Conservation (phyloP, 139 green algal species). For the Micractinium sp. region DNA sequence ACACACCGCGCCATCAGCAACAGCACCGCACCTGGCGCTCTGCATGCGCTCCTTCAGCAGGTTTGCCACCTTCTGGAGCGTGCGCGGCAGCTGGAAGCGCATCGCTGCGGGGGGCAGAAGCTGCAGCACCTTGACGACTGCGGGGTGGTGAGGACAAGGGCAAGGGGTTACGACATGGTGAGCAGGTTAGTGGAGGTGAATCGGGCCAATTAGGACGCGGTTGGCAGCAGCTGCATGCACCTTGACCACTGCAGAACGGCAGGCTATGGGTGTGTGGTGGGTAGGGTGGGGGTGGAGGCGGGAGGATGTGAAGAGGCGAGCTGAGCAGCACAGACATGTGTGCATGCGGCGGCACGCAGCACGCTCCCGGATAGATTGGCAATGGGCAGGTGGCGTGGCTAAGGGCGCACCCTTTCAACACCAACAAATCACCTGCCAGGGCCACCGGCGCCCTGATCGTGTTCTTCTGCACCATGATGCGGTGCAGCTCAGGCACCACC, state of each 20-base stretch:
- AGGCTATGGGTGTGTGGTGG: not conserved
- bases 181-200: not conserved
- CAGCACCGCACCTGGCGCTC: constrained; percentile 62
- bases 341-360: not conserved
- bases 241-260: not conserved
- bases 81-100: constrained; percentile 67
- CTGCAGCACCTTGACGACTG: constrained; percentile 80
- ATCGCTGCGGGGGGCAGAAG: constrained; percentile 75
- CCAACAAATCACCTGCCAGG: constrained; percentile 52
- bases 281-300: too few relatives aligned
- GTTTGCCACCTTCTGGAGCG: constrained; percentile 75
- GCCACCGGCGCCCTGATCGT: constrained; percentile 76
- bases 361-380: too few relatives aligned
- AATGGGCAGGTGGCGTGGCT: too few relatives aligned
- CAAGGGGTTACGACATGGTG: not conserved
- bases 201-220: not conserved
- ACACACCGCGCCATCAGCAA: too few relatives aligned
- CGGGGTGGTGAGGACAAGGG: not conserved
- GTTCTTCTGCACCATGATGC: constrained; percentile 59
- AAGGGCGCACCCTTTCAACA: not conserved
- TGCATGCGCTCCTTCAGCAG: constrained; percentile 74
- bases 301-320: too few relatives aligned
- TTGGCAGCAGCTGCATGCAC: not conserved
- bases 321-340: not conserved
- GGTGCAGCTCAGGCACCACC: constrained; percentile 68